These are phyloP conservation scores for Schizothecium vesticola DNA, from an alignment of 495 filamentous ascomycete species.

Conservation along the genomic window DNA sequence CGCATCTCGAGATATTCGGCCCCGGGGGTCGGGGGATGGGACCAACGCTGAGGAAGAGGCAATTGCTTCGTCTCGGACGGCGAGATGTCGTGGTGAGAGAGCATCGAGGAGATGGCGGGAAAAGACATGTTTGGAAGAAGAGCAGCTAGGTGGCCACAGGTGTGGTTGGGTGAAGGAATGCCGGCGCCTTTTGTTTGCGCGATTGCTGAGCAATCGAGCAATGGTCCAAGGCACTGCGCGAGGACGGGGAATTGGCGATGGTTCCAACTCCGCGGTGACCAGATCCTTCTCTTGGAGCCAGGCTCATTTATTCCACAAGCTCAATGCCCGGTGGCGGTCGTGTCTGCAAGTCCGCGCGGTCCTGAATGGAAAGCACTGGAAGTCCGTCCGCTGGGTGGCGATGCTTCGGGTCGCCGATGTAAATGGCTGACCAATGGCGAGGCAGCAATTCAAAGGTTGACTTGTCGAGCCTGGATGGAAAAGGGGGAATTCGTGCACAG, in stretches of 20 bases:
- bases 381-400: not conserved
- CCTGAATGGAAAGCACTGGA: not conserved
- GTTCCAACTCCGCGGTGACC: not conserved
- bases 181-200: not conserved
- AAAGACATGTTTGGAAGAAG: not conserved
- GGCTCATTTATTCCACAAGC: not conserved
- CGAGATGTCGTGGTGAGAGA: not conserved
- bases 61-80: not conserved
- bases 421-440: not conserved
- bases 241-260: not conserved
- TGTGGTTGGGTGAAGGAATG: not conserved
- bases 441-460: not conserved
- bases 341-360: not conserved
- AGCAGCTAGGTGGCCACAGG: not conserved
- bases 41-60: not conserved
- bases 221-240: not conserved
- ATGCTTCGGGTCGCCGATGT: not conserved
- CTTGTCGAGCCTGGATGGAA: not conserved
- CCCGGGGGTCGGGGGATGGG: slow-evolving; percentile 12
- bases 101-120: not conserved
- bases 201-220: slow-evolving; percentile 13
- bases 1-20: slow-evolving; percentile 12
- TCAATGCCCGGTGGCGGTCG: not conserved
- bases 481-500: not conserved
- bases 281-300: not conserved